Percentiles rank a stretch among this genome's conserved stretches.
Conservation (phyloP, 305 asterid genomes). For the Nicotiana rustica region DNA sequence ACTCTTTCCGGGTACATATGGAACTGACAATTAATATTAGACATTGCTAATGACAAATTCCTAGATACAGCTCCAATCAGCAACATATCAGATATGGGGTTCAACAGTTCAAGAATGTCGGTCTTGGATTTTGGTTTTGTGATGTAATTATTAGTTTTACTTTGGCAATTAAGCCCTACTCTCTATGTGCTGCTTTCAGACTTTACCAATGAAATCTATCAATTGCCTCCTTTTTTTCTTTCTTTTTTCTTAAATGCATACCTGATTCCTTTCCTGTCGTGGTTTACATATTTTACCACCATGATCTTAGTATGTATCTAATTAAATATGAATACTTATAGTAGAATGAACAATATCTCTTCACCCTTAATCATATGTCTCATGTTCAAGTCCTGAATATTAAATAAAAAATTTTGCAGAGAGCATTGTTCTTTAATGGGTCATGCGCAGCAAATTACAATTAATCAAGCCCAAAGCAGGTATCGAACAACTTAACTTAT, state of each 20-base stretch:
- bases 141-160: neutral
- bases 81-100: neutral
- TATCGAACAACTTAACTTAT: too few relatives aligned
- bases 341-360: too few relatives aligned
- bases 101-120: neutral
- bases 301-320: too few relatives aligned
- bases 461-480: too few relatives aligned
- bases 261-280: neutral
- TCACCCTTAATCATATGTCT: too few relatives aligned
- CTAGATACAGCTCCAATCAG: neutral
- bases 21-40: constrained; percentile 31
- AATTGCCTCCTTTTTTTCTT: neutral
- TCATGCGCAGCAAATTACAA: too few relatives aligned
- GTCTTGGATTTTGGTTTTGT: neutral
- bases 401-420: too few relatives aligned
- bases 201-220: neutral
- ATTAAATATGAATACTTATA: too few relatives aligned
- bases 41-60: constrained; percentile 37
- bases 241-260: neutral
- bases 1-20: constrained; percentile 37
- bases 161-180: neutral
- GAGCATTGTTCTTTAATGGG: too few relatives aligned
- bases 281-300: neutral
- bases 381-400: neutral
- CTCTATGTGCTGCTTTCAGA: neutral